Base-by-base conservation (phyloP, 169 alveolate species). In the Plasmodium relictum region DNA sequence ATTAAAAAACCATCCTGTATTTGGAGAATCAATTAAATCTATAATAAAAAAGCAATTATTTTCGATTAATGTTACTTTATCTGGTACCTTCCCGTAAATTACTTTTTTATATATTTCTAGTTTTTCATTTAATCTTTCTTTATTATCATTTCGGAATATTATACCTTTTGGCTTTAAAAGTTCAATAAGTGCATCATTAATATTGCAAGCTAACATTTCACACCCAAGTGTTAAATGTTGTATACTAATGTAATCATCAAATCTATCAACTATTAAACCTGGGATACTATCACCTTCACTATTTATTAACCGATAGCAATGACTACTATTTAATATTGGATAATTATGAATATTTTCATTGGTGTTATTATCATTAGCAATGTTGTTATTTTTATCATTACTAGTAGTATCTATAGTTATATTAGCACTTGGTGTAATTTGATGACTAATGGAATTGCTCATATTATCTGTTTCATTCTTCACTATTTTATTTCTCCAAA, bases 281-380 rank as follows among this genome's bases (percentile, higher is more conserved):
- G 95, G 95, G 8, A 92, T 61, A 10, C 73, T 74, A 37, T 92
- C 95, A 1, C 91, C 88, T 26, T 92, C 95, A 18, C 92, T 72
- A 41, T 92, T 88, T 14, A 92, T 54, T 26, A 92, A 70, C 45
- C 95, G 71, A 52, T 91, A 91, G 26, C 73, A 80, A 42, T 14
- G n/a, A 3, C 54, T 42, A 45, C 39, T 52, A 41, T 56, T 26
- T 6, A 80, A 26, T 31, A 37, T 12, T 14, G 52, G 54, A 18
- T 72, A 54, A 8, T 18, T 12, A 48, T 14, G 20, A 9, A 12
- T 18, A 26, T 42, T 16, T 66, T 8, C 31, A 10, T 66, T 66
- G 2, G 39, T 5, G 8, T n/a, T 18, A 14, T 31, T 41, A 59
- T 41, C n/a, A 58, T 12, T 58, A 8, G 66, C 14, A n/a, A 16